Base-by-base conservation (phyloP, 805 yeast species). In the Suhomyces canberraensis region DNA sequence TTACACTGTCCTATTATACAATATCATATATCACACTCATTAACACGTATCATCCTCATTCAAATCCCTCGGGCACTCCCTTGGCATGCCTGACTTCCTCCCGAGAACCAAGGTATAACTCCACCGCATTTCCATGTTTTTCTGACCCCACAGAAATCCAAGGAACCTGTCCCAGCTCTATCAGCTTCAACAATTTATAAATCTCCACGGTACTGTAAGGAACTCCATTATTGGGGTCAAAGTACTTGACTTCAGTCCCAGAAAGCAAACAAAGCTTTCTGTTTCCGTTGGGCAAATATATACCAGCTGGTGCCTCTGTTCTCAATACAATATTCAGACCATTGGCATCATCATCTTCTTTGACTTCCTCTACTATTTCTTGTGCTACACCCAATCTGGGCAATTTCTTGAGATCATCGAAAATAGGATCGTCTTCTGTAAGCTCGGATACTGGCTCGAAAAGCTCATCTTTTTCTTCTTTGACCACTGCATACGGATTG, bases 31-130 rank as follows among this genome's bases (percentile, higher is more conserved):
- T n/a, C n/a, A n/a, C n/a, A n/a, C n/a, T n/a, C n/a, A n/a, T n/a
- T n/a, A n/a, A n/a, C n/a, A n/a, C n/a, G n/a, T 20, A 20, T 9
- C 7, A 20, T 20, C 9, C 7, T 20, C 22, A 7, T 7, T 65
- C 77, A 58, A 89, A 89, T 6, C 95, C 95, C 36, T 81, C 84
- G 2, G 96, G 96, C 9, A 88, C 96, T 6, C 95, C 96, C 42
- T 75, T 75, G 0, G 96, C 96, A 46, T 80, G 88, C 35, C 72
- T 64, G 60, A 70, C 74, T 47, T 87, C 87, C 71, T 52, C 65
- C 44, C 71, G 63, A 40, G 55, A 54, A 16, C 71, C 72, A 18
- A 66, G 55, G 31, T 66, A 68, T 4, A 71, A 50, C 43, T 64
- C 71, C 4, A 68, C 66, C 8, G 61, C 64, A 14, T 69, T 73